Percentiles rank a stretch among this genome's conserved stretches.
Conservation (phyloP, 2,329 filamentous ascomycete species). For the Nakataea oryzae region DNA sequence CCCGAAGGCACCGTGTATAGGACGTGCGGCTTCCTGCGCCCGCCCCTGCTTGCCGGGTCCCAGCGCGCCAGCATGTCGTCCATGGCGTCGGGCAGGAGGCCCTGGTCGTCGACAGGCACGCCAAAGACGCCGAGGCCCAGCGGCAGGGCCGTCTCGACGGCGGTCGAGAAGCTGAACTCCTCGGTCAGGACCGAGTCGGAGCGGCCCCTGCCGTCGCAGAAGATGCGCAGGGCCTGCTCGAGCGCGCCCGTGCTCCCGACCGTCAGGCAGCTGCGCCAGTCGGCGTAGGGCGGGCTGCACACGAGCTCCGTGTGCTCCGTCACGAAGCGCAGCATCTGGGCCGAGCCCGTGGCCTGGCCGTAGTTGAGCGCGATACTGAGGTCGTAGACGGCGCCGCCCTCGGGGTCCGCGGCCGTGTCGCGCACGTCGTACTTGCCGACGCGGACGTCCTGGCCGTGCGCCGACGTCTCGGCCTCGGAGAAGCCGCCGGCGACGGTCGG, state of each 20-base stretch:
- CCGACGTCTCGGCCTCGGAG: slow-evolving; percentile 54
- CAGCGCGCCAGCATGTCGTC: slow-evolving; percentile 39
- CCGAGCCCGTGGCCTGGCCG: slow-evolving; percentile 73
- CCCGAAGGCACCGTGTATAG: slow-evolving; percentile 61
- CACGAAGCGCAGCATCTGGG: slow-evolving; percentile 80
- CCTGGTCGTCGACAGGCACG: slow-evolving; percentile 40
- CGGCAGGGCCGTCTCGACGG: slow-evolving; percentile 46
- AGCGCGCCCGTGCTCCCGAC: slow-evolving; percentile 79
- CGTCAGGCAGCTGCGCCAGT: slow-evolving; percentile 80
- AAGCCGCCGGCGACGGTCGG: slow-evolving; percentile 55
- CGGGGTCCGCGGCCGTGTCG: slow-evolving; percentile 22
- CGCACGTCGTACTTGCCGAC: slow-evolving; percentile 78
- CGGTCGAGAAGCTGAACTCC: slow-evolving; percentile 80
- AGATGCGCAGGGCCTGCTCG: slow-evolving; percentile 75
- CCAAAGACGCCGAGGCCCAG: slow-evolving; percentile 42
- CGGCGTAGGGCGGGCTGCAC: slow-evolving; percentile 74
- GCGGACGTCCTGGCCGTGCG: slow-evolving; percentile 44
- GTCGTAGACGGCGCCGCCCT: slow-evolving; percentile 42
- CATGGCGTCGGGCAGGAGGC: slow-evolving; percentile 39
- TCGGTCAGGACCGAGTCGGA: slow-evolving; percentile 77
- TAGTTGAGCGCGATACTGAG: slow-evolving; percentile 89
- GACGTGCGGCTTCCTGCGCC: slow-evolving; percentile 39
- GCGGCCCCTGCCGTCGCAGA: slow-evolving; percentile 52
- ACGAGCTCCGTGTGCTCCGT: slow-evolving; percentile 94
- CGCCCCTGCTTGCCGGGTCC: slow-evolving; percentile 30